Base-by-base conservation (phyloP, 2,329 filamentous ascomycete genomes). In the Aspergillus bombycis region DNA sequence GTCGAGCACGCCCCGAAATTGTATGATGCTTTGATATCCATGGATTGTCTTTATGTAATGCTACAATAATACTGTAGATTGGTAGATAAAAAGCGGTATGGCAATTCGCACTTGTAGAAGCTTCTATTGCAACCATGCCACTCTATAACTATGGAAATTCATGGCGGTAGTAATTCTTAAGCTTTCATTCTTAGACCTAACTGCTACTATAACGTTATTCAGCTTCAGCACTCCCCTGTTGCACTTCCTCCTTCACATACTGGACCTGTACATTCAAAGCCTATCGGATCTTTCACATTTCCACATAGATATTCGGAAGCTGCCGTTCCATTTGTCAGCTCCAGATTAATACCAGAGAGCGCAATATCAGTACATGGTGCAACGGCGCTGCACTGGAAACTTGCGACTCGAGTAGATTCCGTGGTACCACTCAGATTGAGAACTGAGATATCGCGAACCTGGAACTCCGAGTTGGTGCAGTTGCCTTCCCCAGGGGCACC, bases 401-500 rank as follows among this genome's bases (percentile, higher is more conserved):
- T 74, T 0, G 70, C 70, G 16, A 77, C 67, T 7, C 67, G 62
- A 14, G 59, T 38, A 1, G 63, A 65, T 26, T 61, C 26, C 1
- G 63, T 65, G 3, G 70, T 73, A 0, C 74, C 72, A 0, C 57
- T 61, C 3, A 73, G 58, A 34, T 68, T 61, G 1, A 28, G 54
- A 11, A 76, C 61, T 1, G 56, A 60, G 3, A 81, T 63, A 56
- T 79, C 72, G 3, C 67, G 64, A 26, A 83, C 70, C 57, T 82
- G 73, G 63, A 83, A 82, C 38, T 75, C 68, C 1, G 74, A 77
- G 10, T 76, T 79, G 0, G 76, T 78, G 65, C 78, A 81, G 54
- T 80, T 78, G 0, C 79, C 78, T 6, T 67, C 67, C 2, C 61
- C 69, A 3, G 68, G 62, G 3, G 74, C 72, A 3, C 74, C 74